Conservation (phyloP, 441 rosid species). For the Mallotus japonicus region DNA sequence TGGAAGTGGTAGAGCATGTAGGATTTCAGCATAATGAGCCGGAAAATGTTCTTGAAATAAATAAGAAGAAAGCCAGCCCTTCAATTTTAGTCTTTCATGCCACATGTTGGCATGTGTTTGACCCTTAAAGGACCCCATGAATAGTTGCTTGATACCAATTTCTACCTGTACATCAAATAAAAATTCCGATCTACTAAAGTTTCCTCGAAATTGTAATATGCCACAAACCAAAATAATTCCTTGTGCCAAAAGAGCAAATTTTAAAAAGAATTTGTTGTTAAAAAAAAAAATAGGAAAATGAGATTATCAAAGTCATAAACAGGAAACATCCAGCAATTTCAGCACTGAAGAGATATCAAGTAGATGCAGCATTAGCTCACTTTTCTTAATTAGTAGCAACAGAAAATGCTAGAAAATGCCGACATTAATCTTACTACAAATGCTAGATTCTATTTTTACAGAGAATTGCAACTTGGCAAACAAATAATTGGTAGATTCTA, state of each 20-base stretch:
- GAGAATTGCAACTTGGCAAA: not conserved
- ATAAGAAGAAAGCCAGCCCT: constrained; percentile 86
- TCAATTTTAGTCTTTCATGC: constrained; percentile 77
- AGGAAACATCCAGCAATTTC: not conserved
- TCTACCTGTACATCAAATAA: constrained; percentile 62
- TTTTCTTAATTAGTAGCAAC: not conserved
- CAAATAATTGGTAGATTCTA: not conserved
- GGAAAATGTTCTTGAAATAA: constrained; percentile 85
- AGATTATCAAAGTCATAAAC: not conserved
- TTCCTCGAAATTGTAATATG: constrained; percentile 2
- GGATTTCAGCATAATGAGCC: constrained; percentile 65
- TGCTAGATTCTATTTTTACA: not conserved
- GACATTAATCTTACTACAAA: not conserved
- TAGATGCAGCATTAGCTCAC: not conserved
- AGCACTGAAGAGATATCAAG: not conserved
- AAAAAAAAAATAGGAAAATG: not conserved
- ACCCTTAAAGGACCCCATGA: constrained; percentile 74
- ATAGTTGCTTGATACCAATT: constrained; percentile 66
- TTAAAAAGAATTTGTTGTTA: not conserved
- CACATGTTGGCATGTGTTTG: constrained; percentile 54
- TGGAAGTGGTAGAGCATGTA: constrained; percentile 69
- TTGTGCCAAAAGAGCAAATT: not conserved
- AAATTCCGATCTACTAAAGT: not conserved
- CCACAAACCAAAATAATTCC: not conserved
- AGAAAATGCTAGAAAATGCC: not conserved